Conservation (phyloP, 495 filamentous ascomycete species). For the Cairneyella variabilis region DNA sequence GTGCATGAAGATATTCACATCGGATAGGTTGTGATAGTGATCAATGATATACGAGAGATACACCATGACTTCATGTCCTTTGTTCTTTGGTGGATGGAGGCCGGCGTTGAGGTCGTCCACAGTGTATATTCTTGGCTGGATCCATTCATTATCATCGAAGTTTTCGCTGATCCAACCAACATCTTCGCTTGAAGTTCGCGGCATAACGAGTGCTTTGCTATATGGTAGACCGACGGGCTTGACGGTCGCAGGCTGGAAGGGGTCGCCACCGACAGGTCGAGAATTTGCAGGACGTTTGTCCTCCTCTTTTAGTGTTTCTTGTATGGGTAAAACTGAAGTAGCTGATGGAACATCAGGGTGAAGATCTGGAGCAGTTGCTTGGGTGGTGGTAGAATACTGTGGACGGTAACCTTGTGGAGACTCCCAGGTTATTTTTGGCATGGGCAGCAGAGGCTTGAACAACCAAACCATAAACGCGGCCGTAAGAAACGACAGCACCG, state of each 20-base stretch:
- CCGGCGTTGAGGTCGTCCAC: conserved; percentile 38
- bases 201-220: conserved; percentile 53
- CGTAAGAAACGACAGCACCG: conserved; percentile 6
- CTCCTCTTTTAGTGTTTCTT: not conserved
- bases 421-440: not conserved
- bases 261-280: not conserved
- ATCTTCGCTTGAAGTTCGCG: conserved; percentile 49
- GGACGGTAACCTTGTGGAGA: no score
- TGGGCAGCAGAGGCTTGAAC: conserved; percentile 4
- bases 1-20: conserved; percentile 59
- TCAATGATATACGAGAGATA: conserved; percentile 65
- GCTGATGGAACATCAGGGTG: no score
- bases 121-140: conserved; percentile 36
- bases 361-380: no score
- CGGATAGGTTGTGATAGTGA: conserved; percentile 55
- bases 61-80: conserved; percentile 61
- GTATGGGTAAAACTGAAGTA: no score
- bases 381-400: no score
- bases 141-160: not conserved
- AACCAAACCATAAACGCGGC: conserved; percentile 4
- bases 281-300: not conserved
- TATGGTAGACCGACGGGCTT: conserved; percentile 42
- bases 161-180: conserved; percentile 52
- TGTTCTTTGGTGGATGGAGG: conserved; percentile 48
- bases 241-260: conserved; percentile 31